phyloP scores from a whole-genome alignment of 2,329 filamentous ascomycete genomes.

The Davidsoniella eucalypti region DNA sequence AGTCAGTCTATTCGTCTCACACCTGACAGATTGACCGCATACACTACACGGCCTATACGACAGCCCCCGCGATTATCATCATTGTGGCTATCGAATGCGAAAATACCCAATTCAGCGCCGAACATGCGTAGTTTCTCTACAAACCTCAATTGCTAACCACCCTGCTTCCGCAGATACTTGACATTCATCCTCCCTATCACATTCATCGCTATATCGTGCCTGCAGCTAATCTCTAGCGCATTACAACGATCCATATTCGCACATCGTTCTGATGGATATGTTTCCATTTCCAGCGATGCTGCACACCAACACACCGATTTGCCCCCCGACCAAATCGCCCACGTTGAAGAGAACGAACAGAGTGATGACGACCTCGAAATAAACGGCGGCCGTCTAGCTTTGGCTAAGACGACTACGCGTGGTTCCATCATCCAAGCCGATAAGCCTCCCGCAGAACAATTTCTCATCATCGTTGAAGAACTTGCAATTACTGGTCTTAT shows the following conservation, averaged over 20 bases:
- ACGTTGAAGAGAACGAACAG: slow-evolving; percentile 33
- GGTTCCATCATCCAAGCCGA: slow-evolving; percentile 56
- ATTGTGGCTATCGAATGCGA: not conserved
- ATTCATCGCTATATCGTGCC: slow-evolving; percentile 51
- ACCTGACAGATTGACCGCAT: not conserved
- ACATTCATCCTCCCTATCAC: slow-evolving; percentile 64
- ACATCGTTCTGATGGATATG: slow-evolving; percentile 2
- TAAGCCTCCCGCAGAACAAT: slow-evolving; percentile 55
- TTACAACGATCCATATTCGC: not conserved
- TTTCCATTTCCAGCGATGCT: slow-evolving; percentile 12
- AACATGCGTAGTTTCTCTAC: not conserved
- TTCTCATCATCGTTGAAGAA: slow-evolving; percentile 58
- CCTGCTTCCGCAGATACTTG: slow-evolving; percentile 43
- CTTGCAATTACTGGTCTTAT: slow-evolving; percentile 57
- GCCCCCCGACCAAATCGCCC: slow-evolving; percentile 28
- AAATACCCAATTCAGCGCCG: slow-evolving; percentile 6
- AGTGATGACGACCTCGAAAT: slow-evolving; percentile 41
- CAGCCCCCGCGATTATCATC: not conserved
- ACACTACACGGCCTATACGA: too few relatives aligned
- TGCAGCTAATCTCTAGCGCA: slow-evolving; percentile 39
- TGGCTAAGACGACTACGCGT: slow-evolving; percentile 44
- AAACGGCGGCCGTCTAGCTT: slow-evolving; percentile 36
- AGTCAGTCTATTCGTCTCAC: slow-evolving; percentile 20
- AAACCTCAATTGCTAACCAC: not conserved
- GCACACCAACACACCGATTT: slow-evolving; percentile 34